These are phyloP conservation scores for Strigomonas galati DNA, from an alignment of 208 protist species.

Conservation along the genomic window DNA sequence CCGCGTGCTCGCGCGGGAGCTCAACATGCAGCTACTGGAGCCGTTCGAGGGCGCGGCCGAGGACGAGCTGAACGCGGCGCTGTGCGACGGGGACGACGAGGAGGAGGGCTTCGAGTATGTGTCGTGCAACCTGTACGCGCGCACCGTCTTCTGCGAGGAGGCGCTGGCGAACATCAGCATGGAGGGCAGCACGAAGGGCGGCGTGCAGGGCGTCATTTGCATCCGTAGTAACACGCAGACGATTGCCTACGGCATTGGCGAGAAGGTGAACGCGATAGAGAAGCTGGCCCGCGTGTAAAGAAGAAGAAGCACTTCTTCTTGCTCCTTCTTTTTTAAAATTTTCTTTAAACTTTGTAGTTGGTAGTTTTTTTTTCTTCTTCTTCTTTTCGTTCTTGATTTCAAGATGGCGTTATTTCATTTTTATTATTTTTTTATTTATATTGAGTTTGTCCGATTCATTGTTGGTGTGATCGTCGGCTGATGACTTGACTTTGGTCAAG, in stretches of 20 bases:
- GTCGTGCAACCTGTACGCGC: constrained; percentile 97
- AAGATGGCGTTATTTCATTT: not conserved
- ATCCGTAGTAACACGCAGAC: constrained; percentile 97
- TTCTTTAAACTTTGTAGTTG: not conserved
- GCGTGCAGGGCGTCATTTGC: constrained; percentile 95
- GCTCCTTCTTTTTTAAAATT: not conserved
- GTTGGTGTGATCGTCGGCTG: no score
- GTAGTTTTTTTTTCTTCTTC: constrained; percentile 10
- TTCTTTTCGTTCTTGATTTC: not conserved
- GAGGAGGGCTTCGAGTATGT: constrained; percentile 92
- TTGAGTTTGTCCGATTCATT: no score
- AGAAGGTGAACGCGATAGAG: constrained; percentile 91
- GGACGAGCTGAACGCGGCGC: constrained; percentile 9
- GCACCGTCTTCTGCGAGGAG: constrained; percentile 97
- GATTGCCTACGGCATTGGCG: constrained; percentile 97
- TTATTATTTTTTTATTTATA: constrained; percentile 12
- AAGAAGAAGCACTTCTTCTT: no score
- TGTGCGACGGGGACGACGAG: constrained; percentile 15
- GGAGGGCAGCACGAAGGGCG: constrained; percentile 58
- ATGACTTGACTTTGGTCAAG: constrained; percentile 1
- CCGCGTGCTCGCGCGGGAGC: constrained; percentile 83
- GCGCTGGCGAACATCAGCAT: constrained; percentile 96
- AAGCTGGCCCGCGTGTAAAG: constrained; percentile 11
- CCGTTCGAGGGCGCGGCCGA: constrained; percentile 16
- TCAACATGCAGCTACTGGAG: constrained; percentile 94